phyloP scores from a whole-genome alignment of 176 grass and related monocot genomes.

The Melocanna baccifera region DNA sequence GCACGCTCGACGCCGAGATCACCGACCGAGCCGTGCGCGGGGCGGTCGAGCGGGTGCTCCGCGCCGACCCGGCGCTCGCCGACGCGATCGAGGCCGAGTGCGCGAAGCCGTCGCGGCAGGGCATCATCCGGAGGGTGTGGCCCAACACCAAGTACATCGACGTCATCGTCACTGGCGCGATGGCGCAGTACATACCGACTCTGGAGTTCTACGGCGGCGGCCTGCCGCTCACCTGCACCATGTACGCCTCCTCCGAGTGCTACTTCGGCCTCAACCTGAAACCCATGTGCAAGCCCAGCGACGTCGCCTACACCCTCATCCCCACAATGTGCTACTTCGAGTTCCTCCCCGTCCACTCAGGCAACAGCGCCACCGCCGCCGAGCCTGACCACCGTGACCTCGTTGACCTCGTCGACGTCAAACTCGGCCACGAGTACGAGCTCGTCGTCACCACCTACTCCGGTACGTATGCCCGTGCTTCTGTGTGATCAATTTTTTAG shows the following conservation, averaged over 20 bases:
- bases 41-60: conserved; percentile 41
- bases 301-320: conserved; percentile 92
- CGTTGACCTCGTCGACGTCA: conserved; percentile 55
- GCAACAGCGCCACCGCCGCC: not conserved
- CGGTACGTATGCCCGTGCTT: not conserved
- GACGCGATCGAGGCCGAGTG: conserved; percentile 60
- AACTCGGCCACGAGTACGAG: conserved; percentile 63
- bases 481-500: not conserved
- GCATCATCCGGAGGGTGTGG: conserved; percentile 82
- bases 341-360: conserved; percentile 60
- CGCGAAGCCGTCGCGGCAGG: conserved; percentile 56
- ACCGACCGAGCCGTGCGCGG: conserved; percentile 43
- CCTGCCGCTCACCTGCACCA: conserved; percentile 84
- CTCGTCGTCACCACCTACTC: conserved; percentile 71
- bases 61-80: conserved; percentile 52
- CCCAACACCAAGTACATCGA: conserved; percentile 89
- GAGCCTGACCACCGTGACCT: conserved; percentile 47
- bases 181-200: conserved; percentile 90
- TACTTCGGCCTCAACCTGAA: conserved; percentile 91
- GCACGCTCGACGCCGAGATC: conserved; percentile 32
- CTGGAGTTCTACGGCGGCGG: conserved; percentile 75
- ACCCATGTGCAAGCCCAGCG: conserved; percentile 79
- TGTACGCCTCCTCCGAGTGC: conserved; percentile 96
- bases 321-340: conserved; percentile 95
- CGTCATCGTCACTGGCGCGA: conserved; percentile 95